phyloP scores from a whole-genome alignment of 441 rosid genomes.

The Pelargonium citronellum region DNA sequence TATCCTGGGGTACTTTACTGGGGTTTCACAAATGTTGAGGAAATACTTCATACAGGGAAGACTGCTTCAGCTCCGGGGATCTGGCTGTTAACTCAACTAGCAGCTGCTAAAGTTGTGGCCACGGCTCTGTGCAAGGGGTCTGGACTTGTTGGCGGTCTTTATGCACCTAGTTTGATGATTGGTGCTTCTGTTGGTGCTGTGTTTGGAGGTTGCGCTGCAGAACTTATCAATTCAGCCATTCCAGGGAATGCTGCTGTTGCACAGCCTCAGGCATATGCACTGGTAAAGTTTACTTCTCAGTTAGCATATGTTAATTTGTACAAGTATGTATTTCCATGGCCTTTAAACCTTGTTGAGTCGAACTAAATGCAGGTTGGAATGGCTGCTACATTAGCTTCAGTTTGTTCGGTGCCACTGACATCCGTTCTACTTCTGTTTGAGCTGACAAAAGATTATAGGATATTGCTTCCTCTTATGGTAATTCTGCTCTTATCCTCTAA shows the following conservation, averaged over 20 bases:
- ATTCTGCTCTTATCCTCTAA: conserved; percentile 19
- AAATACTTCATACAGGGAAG: conserved; percentile 90
- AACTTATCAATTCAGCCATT: conserved; percentile 76
- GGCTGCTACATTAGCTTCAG: conserved; percentile 98
- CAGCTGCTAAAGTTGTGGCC: conserved; percentile 90
- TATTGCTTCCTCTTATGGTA: conserved; percentile 95
- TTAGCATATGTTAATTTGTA: neutral
- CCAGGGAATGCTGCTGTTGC: conserved; percentile 97
- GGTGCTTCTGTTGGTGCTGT: conserved; percentile 97
- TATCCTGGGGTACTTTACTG: conserved; percentile 95
- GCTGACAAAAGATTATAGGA: conserved; percentile 92
- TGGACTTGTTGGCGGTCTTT: conserved; percentile 92
- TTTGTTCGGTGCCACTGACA: conserved; percentile 95
- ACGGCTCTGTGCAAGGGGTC: conserved; percentile 95
- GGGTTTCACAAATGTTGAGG: conserved; percentile 98
- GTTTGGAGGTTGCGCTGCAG: conserved; percentile 91
- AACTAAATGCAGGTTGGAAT: conserved; percentile 72
- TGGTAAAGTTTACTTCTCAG: conserved; percentile 42
- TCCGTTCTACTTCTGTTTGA: conserved; percentile 84
- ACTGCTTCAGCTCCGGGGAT: conserved; percentile 97
- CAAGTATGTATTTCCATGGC: neutral
- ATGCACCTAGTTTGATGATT: conserved; percentile 97
- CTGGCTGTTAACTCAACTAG: conserved; percentile 81
- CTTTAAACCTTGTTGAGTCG: neutral
- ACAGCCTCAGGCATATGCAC: conserved; percentile 93